These are phyloP conservation scores for Alternaria sp. DNA, from an alignment of 2,329 filamentous ascomycete genomes.

Conservation along the genomic window DNA sequence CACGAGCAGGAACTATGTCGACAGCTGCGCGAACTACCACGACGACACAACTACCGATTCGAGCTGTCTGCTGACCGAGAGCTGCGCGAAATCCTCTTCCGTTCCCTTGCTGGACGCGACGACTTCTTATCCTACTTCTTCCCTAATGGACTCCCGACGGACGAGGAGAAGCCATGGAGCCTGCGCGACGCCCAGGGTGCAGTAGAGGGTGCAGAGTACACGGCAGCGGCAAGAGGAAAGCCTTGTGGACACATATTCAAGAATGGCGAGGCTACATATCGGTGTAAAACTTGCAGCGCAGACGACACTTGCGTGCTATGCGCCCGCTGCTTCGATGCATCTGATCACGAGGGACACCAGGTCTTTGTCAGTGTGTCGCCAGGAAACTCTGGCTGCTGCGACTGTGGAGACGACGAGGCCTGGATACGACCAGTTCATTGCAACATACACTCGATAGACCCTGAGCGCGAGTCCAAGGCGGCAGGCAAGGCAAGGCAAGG, in stretches of 20 bases:
- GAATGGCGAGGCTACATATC: slow-evolving; percentile 89
- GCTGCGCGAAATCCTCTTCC: slow-evolving; percentile 83
- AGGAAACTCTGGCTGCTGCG: slow-evolving; percentile 95
- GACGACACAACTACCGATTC: slow-evolving; percentile 78
- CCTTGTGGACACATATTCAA: slow-evolving; percentile 98
- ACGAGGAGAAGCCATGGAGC: slow-evolving; percentile 71
- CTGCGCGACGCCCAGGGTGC: slow-evolving; percentile 88
- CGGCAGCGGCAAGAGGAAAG: slow-evolving; percentile 87
- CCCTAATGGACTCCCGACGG: slow-evolving; percentile 71
- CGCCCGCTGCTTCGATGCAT: slow-evolving; percentile 92
- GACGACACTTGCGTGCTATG: slow-evolving; percentile 97
- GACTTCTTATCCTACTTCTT: slow-evolving; percentile 85
- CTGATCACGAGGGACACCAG: slow-evolving; percentile 92
- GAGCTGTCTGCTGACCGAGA: slow-evolving; percentile 73
- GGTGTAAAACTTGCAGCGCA: slow-evolving; percentile 90
- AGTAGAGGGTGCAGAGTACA: slow-evolving; percentile 94
- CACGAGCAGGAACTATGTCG: slow-evolving; percentile 84
- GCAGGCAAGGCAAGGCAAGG: slow-evolving; percentile 67
- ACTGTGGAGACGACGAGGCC: slow-evolving; percentile 95
- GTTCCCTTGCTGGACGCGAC: slow-evolving; percentile 79
- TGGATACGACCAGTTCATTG: slow-evolving; percentile 90
- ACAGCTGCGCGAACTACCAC: slow-evolving; percentile 80
- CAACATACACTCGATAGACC: slow-evolving; percentile 82
- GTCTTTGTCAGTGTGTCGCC: slow-evolving; percentile 88
- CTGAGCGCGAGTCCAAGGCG: slow-evolving; percentile 45